These are phyloP conservation scores for Picea abies DNA, from an alignment of 83 land plant genomes.

Conservation along the genomic window DNA sequence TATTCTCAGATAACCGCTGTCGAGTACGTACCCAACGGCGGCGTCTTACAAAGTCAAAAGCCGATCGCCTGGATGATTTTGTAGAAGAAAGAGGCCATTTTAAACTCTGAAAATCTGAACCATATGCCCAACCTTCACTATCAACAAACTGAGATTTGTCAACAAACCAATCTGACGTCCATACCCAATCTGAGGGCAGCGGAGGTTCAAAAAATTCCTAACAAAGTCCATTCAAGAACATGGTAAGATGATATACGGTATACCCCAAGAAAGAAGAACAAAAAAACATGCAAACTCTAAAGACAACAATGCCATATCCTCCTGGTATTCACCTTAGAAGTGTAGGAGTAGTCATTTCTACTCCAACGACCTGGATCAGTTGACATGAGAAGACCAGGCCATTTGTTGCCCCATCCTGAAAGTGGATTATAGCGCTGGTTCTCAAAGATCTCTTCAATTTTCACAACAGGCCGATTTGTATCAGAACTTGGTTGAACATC, in stretches of 20 bases:
- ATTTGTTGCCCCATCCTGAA: conserved; percentile 86
- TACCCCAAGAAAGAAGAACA: not conserved
- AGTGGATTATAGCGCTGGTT: conserved; percentile 81
- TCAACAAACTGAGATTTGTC: conserved; percentile 72
- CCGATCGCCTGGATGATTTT: conserved; percentile 54
- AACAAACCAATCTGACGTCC: conserved; percentile 75
- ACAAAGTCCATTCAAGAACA: conserved; percentile 11
- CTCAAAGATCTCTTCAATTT: conserved; percentile 77
- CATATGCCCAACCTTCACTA: conserved; percentile 88
- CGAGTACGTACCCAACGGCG: conserved; percentile 82
- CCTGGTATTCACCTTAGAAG: conserved; percentile 41
- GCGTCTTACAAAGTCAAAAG: conserved; percentile 69
- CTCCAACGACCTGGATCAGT: conserved; percentile 91
- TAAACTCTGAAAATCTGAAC: conserved; percentile 68
- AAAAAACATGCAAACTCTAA: not conserved
- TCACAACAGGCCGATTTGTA: conserved; percentile 20
- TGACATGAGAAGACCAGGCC: conserved; percentile 49
- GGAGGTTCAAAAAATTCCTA: conserved; percentile 75
- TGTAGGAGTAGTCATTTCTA: conserved; percentile 63
- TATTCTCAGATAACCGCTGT: conserved; percentile 41
- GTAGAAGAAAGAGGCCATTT: conserved; percentile 63
- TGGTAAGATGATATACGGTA: not conserved
- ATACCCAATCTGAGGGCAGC: conserved; percentile 77
- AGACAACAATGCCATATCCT: not conserved
- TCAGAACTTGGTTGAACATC: conserved; percentile 21